Conservation (phyloP, 2,329 filamentous ascomycete species). For the Aurifilum marmelostoma region DNA sequence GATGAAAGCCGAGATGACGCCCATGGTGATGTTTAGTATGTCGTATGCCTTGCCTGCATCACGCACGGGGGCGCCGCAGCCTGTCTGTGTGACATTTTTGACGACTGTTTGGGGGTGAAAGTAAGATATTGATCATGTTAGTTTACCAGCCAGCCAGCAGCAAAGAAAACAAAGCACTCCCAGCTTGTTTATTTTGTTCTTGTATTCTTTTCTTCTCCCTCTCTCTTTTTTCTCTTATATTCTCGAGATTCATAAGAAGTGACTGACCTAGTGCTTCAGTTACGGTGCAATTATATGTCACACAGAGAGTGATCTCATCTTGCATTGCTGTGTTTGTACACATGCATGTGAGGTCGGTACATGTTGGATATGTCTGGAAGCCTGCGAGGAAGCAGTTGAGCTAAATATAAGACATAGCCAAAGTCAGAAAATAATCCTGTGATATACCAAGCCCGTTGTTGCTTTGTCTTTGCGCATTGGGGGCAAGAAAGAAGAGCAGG, state of each 20-base stretch:
- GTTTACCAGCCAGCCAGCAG: no score
- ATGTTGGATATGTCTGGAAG: conserved; percentile 13
- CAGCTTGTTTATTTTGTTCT: no score
- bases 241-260: not conserved
- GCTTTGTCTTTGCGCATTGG: not conserved
- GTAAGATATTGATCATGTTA: not conserved
- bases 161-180: not conserved
- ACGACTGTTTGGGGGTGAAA: conserved; percentile 1
- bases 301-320: conserved; percentile 19
- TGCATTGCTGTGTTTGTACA: conserved; percentile 20
- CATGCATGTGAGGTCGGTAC: conserved; percentile 18
- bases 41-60: conserved; percentile 21
- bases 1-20: conserved; percentile 41
- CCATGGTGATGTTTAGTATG: conserved; percentile 32
- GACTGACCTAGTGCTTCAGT: conserved; percentile 17
- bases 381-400: conserved; percentile 20
- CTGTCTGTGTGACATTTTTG: conserved; percentile 27
- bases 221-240: not conserved
- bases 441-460: not conserved
- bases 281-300: conserved; percentile 18
- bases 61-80: conserved; percentile 23
- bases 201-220: not conserved
- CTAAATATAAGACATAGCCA: not conserved
- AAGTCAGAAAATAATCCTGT: not conserved
- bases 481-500: not conserved